Evolutionary conservation across 208 protist species (phyloP).

Genomic region (Leishmania mexicana): DNA sequence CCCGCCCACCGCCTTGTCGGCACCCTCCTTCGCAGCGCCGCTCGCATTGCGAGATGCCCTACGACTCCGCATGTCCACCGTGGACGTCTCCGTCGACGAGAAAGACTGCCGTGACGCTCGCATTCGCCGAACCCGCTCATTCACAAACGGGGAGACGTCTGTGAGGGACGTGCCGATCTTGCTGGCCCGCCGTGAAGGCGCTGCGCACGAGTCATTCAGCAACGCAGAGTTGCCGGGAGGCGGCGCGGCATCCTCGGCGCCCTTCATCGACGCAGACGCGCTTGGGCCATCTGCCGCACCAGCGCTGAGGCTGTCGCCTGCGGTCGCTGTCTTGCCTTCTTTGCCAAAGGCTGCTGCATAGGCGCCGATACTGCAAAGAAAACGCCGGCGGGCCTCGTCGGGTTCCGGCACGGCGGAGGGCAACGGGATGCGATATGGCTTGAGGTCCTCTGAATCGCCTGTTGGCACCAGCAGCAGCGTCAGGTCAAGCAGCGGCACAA

Average conservation of each 20-base stretch:
- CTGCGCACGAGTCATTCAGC: not conserved
- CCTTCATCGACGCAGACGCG: not conserved
- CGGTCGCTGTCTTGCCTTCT: not conserved
- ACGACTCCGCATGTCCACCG: too few relatives aligned
- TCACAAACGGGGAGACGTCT: slow-evolving; percentile 11
- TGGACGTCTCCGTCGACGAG: not conserved
- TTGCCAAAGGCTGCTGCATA: not conserved
- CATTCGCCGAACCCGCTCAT: slow-evolving; percentile 11
- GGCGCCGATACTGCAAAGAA: slow-evolving; percentile 3
- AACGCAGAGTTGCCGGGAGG: not conserved
- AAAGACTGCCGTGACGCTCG: slow-evolving; percentile 6
- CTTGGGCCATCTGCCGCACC: not conserved
- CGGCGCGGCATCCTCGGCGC: not conserved
- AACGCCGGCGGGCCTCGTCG: slow-evolving; percentile 1
- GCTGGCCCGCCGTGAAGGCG: not conserved
- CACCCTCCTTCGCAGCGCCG: not conserved
- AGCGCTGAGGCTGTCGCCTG: too few relatives aligned
- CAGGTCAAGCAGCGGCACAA: slow-evolving; percentile 28
- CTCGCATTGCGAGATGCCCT: not conserved
- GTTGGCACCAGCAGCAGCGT: slow-evolving; percentile 20
- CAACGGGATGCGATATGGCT: slow-evolving; percentile 27
- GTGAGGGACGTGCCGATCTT: not conserved
- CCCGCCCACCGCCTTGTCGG: not conserved
- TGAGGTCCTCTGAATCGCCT: slow-evolving; percentile 1
- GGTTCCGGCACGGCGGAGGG: slow-evolving; percentile 22